phyloP scores from a whole-genome alignment of 148 eudicot genomes.

The Rheum nobile region DNA sequence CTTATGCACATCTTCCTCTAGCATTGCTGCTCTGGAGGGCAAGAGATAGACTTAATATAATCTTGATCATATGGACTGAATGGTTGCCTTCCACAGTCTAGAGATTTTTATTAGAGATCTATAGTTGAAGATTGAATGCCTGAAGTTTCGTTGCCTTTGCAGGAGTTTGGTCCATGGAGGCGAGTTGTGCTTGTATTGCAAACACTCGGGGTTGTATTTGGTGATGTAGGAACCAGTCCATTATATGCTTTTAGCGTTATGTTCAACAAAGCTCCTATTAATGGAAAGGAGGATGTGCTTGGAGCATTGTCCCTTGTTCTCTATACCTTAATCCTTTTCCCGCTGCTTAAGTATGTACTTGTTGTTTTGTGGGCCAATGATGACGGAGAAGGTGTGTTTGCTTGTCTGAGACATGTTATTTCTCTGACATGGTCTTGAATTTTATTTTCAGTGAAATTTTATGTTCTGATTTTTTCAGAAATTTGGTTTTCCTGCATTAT shows the following conservation, averaged over 20 bases:
- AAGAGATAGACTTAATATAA: background rate
- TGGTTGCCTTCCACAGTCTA: background rate
- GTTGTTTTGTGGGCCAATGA: conserved; percentile 96
- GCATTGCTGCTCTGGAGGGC: no score
- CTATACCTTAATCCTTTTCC: conserved; percentile 72
- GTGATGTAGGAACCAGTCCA: conserved; percentile 98
- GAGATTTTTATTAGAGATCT: background rate
- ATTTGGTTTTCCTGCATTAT: background rate
- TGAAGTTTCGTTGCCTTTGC: conserved; percentile 27
- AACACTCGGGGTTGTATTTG: conserved; percentile 92
- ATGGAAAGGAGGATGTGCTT: conserved; percentile 74
- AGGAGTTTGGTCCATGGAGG: conserved; percentile 72
- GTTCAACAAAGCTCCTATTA: conserved; percentile 89
- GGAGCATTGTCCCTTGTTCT: conserved; percentile 90
- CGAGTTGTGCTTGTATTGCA: conserved; percentile 55
- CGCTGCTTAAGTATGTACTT: conserved; percentile 72
- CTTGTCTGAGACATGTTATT: conserved; percentile 9
- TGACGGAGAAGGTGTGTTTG: conserved; percentile 82
- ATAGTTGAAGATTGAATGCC: conserved; percentile 1
- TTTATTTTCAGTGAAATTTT: background rate
- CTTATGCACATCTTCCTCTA: background rate
- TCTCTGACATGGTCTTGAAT: background rate
- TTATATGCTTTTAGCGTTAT: conserved; percentile 90
- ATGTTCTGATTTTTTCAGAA: background rate
- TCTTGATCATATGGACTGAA: background rate